Evolutionary conservation across 1,284 basidiomycete species (phyloP), one percentile per base, ranked within the genome.

Genomic region (Fomitopsis pinicola): DNA sequence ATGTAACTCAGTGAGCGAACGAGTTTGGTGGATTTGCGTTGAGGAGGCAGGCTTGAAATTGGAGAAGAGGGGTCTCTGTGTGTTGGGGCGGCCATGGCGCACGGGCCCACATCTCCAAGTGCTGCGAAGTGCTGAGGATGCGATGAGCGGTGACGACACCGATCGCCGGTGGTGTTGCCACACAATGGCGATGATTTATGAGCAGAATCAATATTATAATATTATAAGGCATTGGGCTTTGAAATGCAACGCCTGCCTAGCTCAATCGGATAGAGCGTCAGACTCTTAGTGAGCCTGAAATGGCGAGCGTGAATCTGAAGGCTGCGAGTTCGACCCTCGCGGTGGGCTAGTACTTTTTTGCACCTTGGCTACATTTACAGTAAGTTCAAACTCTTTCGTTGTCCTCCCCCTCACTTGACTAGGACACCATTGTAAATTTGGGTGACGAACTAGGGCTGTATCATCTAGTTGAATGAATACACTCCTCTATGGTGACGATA

Each of bases 281-380:
- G 88, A 88, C 87, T 89, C 70, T 72, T 72, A 71, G 36, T 45
- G 42, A 55, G 52, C 57, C n/a, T 54, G 52, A 40, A 19, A 12
- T 38, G 52, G 61, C 59, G 63, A 63, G 65, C 62, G 60, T 33
- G 62, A 66, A 66, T 88, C 86, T 88, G 89, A 91, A 90, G 88
- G 88, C 87, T 91, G 89, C 87, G 87, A 89, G 88, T 91, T 91
- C 88, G 89, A 91, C 88, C 88, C 89, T 90, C 88, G 87, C 88
- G 88, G 88, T 91, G 88, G 88, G 87, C 88, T 90, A 87, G 33
- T 65, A 40, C n/a, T 40, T 40, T 40, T 40, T 4, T 40, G 2
- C 38, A 40, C 38, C 9, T 40, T 8, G 3, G 14, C 8, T 15
- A 71, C 75, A 22, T 8, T 77, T n/a, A n/a, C n/a, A n/a, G n/a